These are phyloP conservation scores for Ustilago tritici DNA, from an alignment of 1,284 basidiomycete species.

Conservation along the genomic window DNA sequence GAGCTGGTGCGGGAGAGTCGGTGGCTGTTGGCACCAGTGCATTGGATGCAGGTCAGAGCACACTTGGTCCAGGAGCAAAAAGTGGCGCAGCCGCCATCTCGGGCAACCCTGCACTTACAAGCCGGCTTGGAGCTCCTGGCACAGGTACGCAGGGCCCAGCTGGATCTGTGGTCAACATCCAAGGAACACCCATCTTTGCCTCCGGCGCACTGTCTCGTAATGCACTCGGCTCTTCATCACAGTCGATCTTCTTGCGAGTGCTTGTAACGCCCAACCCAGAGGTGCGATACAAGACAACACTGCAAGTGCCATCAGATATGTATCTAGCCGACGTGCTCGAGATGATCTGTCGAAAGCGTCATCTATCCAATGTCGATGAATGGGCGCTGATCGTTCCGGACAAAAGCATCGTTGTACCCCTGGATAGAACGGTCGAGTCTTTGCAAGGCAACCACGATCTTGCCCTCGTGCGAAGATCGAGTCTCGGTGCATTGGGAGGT, in stretches of 20 bases:
- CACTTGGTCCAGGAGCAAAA: conserved; percentile 24
- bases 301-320: conserved; percentile 78
- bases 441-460: conserved; percentile 88
- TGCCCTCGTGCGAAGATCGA: conserved; percentile 79
- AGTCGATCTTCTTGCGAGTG: conserved; percentile 61
- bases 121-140: conserved; percentile 34
- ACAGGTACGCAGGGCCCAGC: conserved; percentile 22
- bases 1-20: conserved; percentile 22
- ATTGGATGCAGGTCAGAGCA: conserved; percentile 30
- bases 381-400: conserved; percentile 66
- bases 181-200: conserved; percentile 61
- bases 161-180: conserved; percentile 52
- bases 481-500: conserved; percentile 54
- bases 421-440: conserved; percentile 94
- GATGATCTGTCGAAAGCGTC: conserved; percentile 64
- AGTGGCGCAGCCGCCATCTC: conserved; percentile 29
- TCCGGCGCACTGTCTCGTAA: conserved; percentile 51
- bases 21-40: conserved; percentile 19
- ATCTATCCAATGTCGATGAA: conserved; percentile 57
- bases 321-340: conserved; percentile 97
- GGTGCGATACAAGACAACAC: conserved; percentile 67
- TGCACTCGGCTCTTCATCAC: conserved; percentile 44
- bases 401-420: conserved; percentile 80
- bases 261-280: conserved; percentile 61
- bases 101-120: conserved; percentile 35